Percentiles rank a stretch among this genome's conserved stretches.
Conservation (phyloP, 1,284 basidiomycete species). For the Ustilago nuda region DNA sequence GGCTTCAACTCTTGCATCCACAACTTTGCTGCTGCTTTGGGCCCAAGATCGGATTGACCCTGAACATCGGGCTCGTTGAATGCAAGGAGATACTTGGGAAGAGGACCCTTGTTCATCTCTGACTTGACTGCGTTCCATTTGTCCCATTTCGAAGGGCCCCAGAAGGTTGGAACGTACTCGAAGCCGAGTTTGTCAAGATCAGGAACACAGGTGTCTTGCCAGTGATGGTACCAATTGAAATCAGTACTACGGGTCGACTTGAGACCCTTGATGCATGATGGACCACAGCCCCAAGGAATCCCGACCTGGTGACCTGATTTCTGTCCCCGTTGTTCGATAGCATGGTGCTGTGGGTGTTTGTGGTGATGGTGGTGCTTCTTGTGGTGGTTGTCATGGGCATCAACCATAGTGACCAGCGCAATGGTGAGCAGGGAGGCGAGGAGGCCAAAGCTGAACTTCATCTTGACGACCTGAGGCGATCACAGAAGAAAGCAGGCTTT, state of each 20-base stretch:
- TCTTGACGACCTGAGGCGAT: not conserved
- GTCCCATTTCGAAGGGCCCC: conserved; percentile 56
- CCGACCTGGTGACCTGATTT: conserved; percentile 19
- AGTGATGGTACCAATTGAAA: conserved; percentile 59
- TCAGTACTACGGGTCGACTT: conserved; percentile 18
- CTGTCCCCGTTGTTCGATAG: not conserved
- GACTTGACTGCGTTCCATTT: conserved; percentile 57
- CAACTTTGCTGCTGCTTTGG: conserved; percentile 51
- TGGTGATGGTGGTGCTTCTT: conserved; percentile 14
- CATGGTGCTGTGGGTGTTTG: conserved; percentile 10
- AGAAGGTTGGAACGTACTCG: conserved; percentile 63
- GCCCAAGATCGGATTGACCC: conserved; percentile 54
- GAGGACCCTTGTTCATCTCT: conserved; percentile 24
- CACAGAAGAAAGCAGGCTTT: not conserved
- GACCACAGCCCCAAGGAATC: conserved; percentile 54
- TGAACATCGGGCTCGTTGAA: conserved; percentile 66
- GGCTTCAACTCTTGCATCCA: conserved; percentile 64
- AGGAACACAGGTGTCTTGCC: conserved; percentile 44
- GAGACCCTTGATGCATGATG: conserved; percentile 32
- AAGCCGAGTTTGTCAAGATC: conserved; percentile 44
- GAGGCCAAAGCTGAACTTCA: conserved; percentile 9
- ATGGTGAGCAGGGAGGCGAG: conserved; percentile 18
- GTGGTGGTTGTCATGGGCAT: conserved; percentile 24
- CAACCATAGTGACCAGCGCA: conserved; percentile 24
- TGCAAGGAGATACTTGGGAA: conserved; percentile 52